Evolutionary conservation across 257 asterid genomes (phyloP), one percentile per base, ranked within the genome.

Genomic region (Petunia secreta): DNA sequence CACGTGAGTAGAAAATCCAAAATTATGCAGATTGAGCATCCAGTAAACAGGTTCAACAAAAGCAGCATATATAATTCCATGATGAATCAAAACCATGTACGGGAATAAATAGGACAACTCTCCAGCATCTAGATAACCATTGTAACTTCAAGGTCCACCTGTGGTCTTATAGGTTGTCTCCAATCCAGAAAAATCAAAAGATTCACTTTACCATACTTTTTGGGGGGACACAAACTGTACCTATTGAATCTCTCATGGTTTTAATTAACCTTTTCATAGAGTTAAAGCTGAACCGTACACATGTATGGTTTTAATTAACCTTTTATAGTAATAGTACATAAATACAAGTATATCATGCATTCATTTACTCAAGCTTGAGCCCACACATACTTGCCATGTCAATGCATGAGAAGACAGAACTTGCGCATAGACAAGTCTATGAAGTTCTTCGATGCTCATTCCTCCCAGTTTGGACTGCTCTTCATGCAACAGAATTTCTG

Each of bases 401-500:
- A 93, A 85, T 80, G 92, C 89, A 87, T 95, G 94, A 66, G 99
- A 93, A 79, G 97, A 93, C 76, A 95, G 88, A 77, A 93, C 91
- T 91, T 93, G 98, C 7, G 98, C 95, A 89, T 95, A 93, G 84
- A 81, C 87, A 80, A 95, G 90, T 62, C 94, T 91, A 82, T 91
- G 90, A 79, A 95, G 99, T 92, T 93, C 99, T 86, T 92, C 98
- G 48, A 93, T 87, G 93, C 94, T 88, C 85, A 93, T 88, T 82
- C 98, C 97, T 63, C 97, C 97, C 80, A 93, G 86, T 84, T 89
- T 86, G 65, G 89, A 78, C 38, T 84, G 92, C 78, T 91, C 89
- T 85, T 88, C 95, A 53, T 82, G 93, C 83, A 95, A 86, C 54
- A 93, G 90, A 44, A 78, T 71, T 80, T 93, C 97, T 80, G 98